Evolutionary conservation across 768 basidiomycete genomes (phyloP).

Genomic region (Tremella mesenterica): DNA sequence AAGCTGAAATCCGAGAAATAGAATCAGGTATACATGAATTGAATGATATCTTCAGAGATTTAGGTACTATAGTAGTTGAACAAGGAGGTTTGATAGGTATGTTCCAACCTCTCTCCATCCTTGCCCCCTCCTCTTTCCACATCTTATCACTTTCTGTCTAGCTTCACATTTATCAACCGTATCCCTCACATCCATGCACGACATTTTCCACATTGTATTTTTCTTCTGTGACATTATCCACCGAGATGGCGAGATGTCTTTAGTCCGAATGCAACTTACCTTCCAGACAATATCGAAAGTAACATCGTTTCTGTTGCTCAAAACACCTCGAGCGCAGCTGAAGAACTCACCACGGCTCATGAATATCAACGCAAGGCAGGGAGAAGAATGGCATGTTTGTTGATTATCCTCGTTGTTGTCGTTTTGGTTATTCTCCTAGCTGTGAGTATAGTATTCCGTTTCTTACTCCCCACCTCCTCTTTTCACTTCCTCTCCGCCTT

Average conservation of each 20-base stretch:
- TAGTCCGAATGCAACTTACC: not conserved
- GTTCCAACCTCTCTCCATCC: no score
- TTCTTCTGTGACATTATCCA: no score
- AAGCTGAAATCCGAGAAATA: constrained; percentile 89
- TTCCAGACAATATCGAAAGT: constrained; percentile 81
- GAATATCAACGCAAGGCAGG: constrained; percentile 94
- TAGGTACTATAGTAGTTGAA: constrained; percentile 87
- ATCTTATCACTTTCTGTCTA: no score
- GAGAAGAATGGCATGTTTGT: constrained; percentile 74
- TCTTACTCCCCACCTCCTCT: not conserved
- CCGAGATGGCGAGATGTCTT: no score
- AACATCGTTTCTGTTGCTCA: constrained; percentile 80
- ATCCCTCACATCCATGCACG: no score
- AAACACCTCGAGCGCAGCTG: constrained; percentile 71
- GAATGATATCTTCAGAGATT: constrained; percentile 88
- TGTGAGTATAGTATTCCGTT: constrained; percentile 52
- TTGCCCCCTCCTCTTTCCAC: no score
- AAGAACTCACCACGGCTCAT: constrained; percentile 78
- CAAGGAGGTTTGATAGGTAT: constrained; percentile 90
- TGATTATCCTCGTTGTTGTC: constrained; percentile 79
- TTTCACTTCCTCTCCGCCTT: not conserved
- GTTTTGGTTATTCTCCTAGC: constrained; percentile 81
- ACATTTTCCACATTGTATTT: no score
- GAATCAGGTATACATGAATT: constrained; percentile 94
- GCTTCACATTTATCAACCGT: no score